phyloP scores from a whole-genome alignment of 768 basidiomycete genomes.

The Gautieria morchelliformis region DNA sequence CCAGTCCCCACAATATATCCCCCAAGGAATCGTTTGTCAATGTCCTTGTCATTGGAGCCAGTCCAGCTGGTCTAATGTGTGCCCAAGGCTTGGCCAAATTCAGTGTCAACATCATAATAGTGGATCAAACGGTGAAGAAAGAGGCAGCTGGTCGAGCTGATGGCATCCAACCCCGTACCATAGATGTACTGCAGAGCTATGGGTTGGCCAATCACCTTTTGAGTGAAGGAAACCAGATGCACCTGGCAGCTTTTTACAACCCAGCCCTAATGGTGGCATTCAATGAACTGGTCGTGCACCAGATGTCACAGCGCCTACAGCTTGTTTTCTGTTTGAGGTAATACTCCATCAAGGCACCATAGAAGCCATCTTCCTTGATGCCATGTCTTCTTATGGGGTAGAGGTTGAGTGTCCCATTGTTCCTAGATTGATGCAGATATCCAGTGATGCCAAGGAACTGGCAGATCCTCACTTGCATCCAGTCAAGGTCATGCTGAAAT shows the following conservation, averaged over 20 bases:
- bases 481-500: slow-evolving; percentile 28
- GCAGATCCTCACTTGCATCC: slow-evolving; percentile 30
- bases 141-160: slow-evolving; percentile 45
- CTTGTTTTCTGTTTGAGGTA: slow-evolving; percentile 62
- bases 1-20: neutral
- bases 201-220: slow-evolving; percentile 60
- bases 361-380: slow-evolving; percentile 48
- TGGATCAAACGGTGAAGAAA: slow-evolving; percentile 48
- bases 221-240: slow-evolving; percentile 57
- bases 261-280: slow-evolving; percentile 51
- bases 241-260: slow-evolving; percentile 67
- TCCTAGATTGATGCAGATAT: slow-evolving; percentile 40
- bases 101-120: slow-evolving; percentile 47
- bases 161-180: slow-evolving; percentile 45
- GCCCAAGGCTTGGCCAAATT: slow-evolving; percentile 50
- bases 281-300: slow-evolving; percentile 54
- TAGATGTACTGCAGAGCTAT: slow-evolving; percentile 61
- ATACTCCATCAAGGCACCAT: slow-evolving; percentile 59
- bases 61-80: slow-evolving; percentile 58
- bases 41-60: slow-evolving; percentile 65
- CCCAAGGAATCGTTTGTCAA: slow-evolving; percentile 42
- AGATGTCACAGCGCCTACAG: slow-evolving; percentile 51
- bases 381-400: slow-evolving; percentile 37
- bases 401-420: slow-evolving; percentile 41
- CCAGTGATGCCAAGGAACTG: slow-evolving; percentile 30